Percentiles rank a stretch among this genome's conserved stretches.
These are phyloP conservation scores for Nemania diffusa DNA, from an alignment of 2,329 filamentous ascomycete species.

Conservation along the genomic window DNA sequence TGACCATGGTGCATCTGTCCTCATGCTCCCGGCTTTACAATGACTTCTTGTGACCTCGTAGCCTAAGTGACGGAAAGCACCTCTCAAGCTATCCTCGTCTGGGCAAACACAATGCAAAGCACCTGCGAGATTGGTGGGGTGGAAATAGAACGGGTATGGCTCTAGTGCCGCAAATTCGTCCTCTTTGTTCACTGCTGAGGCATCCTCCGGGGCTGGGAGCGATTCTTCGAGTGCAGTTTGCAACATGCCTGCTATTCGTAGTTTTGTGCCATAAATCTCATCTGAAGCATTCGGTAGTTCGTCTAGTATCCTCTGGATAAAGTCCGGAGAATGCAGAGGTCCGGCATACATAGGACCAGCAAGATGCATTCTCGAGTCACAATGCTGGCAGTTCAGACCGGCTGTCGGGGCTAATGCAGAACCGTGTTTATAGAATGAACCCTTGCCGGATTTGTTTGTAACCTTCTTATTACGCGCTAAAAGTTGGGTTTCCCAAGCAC, in stretches of 20 bases:
- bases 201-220: constrained; percentile 48
- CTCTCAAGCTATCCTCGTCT: constrained; percentile 80
- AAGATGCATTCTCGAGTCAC: constrained; percentile 85
- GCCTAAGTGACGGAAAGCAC: constrained; percentile 82
- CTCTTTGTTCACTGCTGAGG: constrained; percentile 44
- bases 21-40: constrained; percentile 87
- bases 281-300: constrained; percentile 74
- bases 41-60: constrained; percentile 88
- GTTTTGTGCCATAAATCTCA: constrained; percentile 80
- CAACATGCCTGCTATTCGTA: constrained; percentile 90
- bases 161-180: constrained; percentile 73
- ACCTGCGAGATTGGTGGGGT: constrained; percentile 77
- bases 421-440: constrained; percentile 80
- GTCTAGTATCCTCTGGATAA: constrained; percentile 81
- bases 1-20: constrained; percentile 91
- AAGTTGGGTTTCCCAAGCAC: constrained; percentile 87
- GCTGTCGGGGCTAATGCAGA: constrained; percentile 77
- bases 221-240: constrained; percentile 85
- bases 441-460: constrained; percentile 75
- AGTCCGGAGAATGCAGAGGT: constrained; percentile 83
- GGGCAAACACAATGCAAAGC: constrained; percentile 83
- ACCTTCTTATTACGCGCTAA: constrained; percentile 75
- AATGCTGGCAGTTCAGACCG: constrained; percentile 79
- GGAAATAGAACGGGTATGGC: constrained; percentile 86
- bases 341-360: constrained; percentile 96